phyloP scores from a whole-genome alignment of 2,329 filamentous ascomycete genomes.

The Cercospora sp. region DNA sequence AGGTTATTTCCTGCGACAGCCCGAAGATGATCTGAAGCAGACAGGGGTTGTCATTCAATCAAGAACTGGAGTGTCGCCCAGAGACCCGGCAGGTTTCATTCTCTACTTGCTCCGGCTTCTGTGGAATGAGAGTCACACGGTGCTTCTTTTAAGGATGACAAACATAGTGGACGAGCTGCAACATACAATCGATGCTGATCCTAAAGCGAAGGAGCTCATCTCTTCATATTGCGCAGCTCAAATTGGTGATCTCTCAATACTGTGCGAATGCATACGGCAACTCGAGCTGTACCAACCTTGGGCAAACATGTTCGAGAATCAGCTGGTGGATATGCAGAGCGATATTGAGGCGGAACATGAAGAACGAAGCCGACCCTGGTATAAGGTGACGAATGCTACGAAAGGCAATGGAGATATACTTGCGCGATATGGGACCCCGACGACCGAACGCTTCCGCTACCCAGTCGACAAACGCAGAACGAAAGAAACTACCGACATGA shows the following conservation, averaged over 20 bases:
- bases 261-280: constrained; percentile 49
- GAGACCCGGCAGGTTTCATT: neutral
- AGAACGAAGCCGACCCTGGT: neutral
- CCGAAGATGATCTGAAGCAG: neutral
- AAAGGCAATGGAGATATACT: constrained; percentile 9
- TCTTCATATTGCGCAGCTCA: constrained; percentile 22
- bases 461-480: constrained; percentile 17
- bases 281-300: constrained; percentile 53
- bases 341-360: constrained; percentile 29
- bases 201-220: constrained; percentile 11
- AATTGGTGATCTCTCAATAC: constrained; percentile 51
- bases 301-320: constrained; percentile 45
- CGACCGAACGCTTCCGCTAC: constrained; percentile 9
- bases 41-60: neutral
- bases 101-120: constrained; percentile 10
- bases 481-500: constrained; percentile 16
- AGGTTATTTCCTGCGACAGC: neutral
- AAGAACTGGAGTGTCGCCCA: neutral
- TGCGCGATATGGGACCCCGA: constrained; percentile 8
- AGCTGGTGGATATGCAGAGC: constrained; percentile 29
- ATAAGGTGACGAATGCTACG: neutral
- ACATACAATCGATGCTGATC: constrained; percentile 40
- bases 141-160: constrained; percentile 32
- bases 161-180: constrained; percentile 53
- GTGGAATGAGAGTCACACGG: constrained; percentile 37